Evolutionary conservation across 2,329 filamentous ascomycete species (phyloP).

Genomic region (Boeremia lycopersici): DNA sequence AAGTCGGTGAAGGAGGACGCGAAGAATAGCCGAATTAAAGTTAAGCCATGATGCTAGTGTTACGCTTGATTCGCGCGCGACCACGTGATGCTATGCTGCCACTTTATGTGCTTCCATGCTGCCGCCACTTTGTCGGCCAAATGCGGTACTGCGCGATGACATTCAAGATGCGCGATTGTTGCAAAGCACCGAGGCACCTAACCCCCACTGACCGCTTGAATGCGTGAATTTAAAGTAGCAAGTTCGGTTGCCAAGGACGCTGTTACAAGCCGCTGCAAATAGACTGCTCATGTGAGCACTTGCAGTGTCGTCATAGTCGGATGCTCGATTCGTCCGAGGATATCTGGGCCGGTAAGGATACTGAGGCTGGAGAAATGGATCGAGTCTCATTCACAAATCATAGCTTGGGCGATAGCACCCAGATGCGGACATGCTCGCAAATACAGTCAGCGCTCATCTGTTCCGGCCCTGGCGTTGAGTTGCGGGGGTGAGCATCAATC

Average conservation of each 20-base stretch:
- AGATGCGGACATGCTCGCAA: constrained; percentile 13
- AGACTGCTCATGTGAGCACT: constrained; percentile 11
- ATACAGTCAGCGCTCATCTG: constrained; percentile 13
- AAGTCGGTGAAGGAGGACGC: constrained; percentile 22
- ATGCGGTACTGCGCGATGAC: constrained; percentile 18
- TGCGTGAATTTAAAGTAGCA: constrained; percentile 5
- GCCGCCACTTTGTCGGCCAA: constrained; percentile 8
- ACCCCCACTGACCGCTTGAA: constrained; percentile 3
- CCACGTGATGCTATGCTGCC: constrained; percentile 20
- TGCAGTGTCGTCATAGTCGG: constrained; percentile 21
- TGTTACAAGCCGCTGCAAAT: not conserved
- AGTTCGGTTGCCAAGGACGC: constrained; percentile 4
- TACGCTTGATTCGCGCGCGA: constrained; percentile 20
- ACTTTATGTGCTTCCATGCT: not conserved
- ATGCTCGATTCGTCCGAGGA: constrained; percentile 17
- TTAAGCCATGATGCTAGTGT: constrained; percentile 22
- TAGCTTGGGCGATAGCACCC: not conserved
- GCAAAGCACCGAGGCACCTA: not conserved
- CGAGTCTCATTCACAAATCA: constrained; percentile 13
- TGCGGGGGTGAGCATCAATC: constrained; percentile 20
- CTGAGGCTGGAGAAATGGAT: constrained; percentile 2
- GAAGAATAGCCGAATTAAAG: constrained; percentile 28
- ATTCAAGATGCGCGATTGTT: constrained; percentile 8
- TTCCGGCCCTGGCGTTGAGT: constrained; percentile 7
- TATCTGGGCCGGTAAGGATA: not conserved